Conservation (phyloP, 495 filamentous ascomycete genomes). For the Friedmanniomyces simplex region DNA sequence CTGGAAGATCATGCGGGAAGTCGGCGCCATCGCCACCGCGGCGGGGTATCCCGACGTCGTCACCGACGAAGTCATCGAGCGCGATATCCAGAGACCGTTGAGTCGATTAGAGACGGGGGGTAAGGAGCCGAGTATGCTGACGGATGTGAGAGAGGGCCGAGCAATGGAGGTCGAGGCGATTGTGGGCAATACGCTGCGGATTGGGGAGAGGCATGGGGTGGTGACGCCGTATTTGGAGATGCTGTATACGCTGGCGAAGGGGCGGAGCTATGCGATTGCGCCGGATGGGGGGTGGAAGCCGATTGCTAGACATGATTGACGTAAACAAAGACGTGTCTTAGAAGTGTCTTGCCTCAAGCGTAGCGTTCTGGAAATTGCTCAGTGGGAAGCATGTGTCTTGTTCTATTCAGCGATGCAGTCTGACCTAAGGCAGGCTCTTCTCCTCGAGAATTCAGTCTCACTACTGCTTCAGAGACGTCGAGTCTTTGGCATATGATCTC, state of each 20-base stretch:
- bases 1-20: conserved; percentile 41
- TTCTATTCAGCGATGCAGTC: no score
- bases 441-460: no score
- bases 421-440: no score
- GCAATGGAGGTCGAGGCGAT: conserved; percentile 45
- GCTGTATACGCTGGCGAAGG: conserved; percentile 27
- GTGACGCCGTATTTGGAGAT: conserved; percentile 35
- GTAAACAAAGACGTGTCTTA: no score
- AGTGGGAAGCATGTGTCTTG: no score
- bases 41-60: conserved; percentile 35
- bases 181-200: conserved; percentile 39
- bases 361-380: no score
- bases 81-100: conserved; percentile 33
- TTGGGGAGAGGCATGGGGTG: conserved; percentile 37
- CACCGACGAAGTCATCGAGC: conserved; percentile 32
- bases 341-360: no score
- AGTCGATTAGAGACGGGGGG: conserved; percentile 29
- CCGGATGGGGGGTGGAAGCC: conserved; percentile 31
- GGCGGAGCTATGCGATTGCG: conserved; percentile 28
- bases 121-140: conserved; percentile 41
- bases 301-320: conserved; percentile 11
- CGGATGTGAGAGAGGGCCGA: conserved; percentile 34
- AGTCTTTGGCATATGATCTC: no score
- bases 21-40: conserved; percentile 36
- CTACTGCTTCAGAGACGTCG: no score